These are phyloP conservation scores for Rhododendron molle DNA, from an alignment of 148 eudicot genomes.

Conservation along the genomic window DNA sequence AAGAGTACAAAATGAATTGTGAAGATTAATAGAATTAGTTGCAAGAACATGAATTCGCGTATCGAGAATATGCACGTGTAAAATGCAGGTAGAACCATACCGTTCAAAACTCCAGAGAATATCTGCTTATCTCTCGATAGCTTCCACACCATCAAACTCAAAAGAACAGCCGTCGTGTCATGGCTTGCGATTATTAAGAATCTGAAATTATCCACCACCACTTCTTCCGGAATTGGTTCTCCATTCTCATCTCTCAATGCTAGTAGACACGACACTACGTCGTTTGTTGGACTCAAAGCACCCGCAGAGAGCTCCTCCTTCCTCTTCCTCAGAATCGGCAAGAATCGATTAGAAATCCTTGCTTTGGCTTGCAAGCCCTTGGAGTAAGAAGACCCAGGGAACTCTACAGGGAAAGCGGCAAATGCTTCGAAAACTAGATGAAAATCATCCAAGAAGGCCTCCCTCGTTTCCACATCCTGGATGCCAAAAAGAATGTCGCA, in stretches of 20 bases:
- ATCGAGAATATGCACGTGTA: not conserved
- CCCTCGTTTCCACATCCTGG: not conserved
- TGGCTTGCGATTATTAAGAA: not conserved
- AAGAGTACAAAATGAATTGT: not conserved
- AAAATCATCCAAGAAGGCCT: constrained; percentile 6
- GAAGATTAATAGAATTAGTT: not conserved
- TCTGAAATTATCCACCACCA: not conserved
- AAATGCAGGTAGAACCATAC: not conserved
- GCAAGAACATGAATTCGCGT: not conserved
- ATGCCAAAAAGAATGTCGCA: constrained; percentile 13
- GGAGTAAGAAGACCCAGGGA: constrained; percentile 1
- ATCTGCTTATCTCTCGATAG: not conserved
- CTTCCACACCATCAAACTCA: not conserved
- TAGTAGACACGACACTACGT: not conserved
- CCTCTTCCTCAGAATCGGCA: constrained; percentile 12
- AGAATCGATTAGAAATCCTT: not conserved
- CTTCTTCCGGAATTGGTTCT: constrained; percentile 6
- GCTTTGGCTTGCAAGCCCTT: constrained; percentile 8
- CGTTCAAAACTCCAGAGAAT: not conserved
- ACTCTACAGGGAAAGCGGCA: not conserved
- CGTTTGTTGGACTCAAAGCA: not conserved
- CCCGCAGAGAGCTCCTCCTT: constrained; percentile 5
- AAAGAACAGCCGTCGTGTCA: not conserved
- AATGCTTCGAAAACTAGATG: not conserved
- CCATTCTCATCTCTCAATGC: constrained; percentile 6